phyloP scores from a whole-genome alignment of 768 basidiomycete species.

The Lactarius psammicola region DNA sequence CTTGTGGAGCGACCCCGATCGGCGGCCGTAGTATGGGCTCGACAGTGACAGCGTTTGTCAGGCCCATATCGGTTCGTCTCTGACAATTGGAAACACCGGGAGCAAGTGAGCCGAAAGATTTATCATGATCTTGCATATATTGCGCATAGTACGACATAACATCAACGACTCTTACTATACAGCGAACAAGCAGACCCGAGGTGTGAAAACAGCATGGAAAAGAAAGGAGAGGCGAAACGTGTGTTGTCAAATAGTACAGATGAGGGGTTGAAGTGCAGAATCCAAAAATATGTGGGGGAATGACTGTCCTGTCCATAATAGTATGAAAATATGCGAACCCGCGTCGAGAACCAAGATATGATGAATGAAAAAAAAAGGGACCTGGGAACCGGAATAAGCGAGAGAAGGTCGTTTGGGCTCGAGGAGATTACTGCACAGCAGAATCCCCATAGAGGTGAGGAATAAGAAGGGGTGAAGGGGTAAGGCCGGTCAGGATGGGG shows the following conservation, averaged over 20 bases:
- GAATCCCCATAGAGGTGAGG: neutral
- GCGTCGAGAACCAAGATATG: constrained; percentile 6
- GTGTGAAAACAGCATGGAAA: constrained; percentile 3
- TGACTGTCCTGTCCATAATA: constrained; percentile 12
- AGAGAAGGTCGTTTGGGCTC: neutral
- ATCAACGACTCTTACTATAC: constrained; percentile 9
- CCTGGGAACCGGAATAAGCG: neutral
- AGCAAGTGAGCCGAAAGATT: neutral
- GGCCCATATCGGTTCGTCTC: neutral
- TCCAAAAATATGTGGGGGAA: constrained; percentile 7
- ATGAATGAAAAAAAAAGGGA: neutral
- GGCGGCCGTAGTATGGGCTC: neutral
- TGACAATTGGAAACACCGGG: neutral
- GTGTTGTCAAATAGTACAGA: constrained; percentile 20
- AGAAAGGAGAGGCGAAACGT: constrained; percentile 3
- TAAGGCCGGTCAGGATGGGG: neutral
- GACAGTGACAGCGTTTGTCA: neutral
- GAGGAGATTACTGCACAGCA: constrained; percentile 13
- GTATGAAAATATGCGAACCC: constrained; percentile 17
- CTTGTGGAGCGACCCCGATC: neutral
- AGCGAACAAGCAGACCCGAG: constrained; percentile 4
- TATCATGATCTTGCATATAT: constrained; percentile 8
- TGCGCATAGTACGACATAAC: constrained; percentile 12
- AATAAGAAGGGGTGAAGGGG: neutral
- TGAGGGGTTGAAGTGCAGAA: constrained; percentile 8